Conservation (phyloP, 2,329 filamentous ascomycete genomes). For the Ophiostoma pallidulum region DNA sequence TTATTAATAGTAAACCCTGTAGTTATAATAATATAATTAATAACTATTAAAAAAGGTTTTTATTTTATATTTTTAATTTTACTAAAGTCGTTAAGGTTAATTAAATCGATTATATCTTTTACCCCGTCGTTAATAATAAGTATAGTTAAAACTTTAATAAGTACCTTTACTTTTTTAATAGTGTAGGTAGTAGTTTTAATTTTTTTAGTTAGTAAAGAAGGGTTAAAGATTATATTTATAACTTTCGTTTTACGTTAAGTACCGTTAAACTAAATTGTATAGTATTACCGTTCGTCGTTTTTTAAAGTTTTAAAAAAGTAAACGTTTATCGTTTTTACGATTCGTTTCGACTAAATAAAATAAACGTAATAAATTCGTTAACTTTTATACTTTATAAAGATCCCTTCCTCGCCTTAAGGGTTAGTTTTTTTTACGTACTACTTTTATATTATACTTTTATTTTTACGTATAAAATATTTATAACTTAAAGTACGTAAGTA, state of each 20-base stretch:
- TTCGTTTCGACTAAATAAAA: too few relatives aligned
- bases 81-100: not conserved
- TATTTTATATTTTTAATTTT: not conserved
- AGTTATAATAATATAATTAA: not conserved
- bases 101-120: not conserved
- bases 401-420: too few relatives aligned
- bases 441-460: too few relatives aligned
- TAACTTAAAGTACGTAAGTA: too few relatives aligned
- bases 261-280: not conserved
- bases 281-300: too few relatives aligned
- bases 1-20: not conserved
- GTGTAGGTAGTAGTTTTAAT: too few relatives aligned
- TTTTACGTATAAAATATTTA: too few relatives aligned
- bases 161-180: not conserved
- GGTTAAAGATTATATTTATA: not conserved
- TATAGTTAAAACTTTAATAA: not conserved
- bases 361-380: not conserved
- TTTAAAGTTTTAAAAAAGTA: too few relatives aligned
- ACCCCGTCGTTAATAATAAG: not conserved
- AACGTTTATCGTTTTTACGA: too few relatives aligned
- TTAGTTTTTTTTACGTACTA: too few relatives aligned
- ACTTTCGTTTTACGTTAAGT: not conserved
- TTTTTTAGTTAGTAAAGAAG: not conserved
- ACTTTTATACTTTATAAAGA: too few relatives aligned
- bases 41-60: not conserved